Percentiles rank a stretch among this genome's conserved stretches.
These are phyloP conservation scores for Tubosaeta sp. DNA, from an alignment of 768 basidiomycete species.

Conservation along the genomic window DNA sequence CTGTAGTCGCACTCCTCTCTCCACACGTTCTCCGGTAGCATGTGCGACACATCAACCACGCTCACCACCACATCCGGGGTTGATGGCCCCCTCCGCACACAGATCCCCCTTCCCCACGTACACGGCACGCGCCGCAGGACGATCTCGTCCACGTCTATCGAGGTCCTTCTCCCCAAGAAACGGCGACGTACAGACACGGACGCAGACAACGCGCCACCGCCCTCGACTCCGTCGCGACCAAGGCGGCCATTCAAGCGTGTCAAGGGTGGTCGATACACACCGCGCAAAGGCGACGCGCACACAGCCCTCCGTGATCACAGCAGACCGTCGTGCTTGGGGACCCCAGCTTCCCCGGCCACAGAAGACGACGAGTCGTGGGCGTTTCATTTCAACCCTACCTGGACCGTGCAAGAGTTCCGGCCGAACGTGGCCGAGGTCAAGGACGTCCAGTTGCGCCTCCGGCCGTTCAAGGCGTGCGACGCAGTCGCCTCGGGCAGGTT, in stretches of 20 bases:
- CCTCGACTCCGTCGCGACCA: background rate
- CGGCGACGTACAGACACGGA: constrained; percentile 9
- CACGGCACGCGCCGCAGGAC: constrained; percentile 15
- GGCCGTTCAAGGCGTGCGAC: constrained; percentile 8
- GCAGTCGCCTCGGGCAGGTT: constrained; percentile 26
- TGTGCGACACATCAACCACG: background rate
- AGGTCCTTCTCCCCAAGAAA: constrained; percentile 5
- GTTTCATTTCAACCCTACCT: no score
- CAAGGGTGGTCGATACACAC: background rate
- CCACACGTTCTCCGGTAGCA: background rate
- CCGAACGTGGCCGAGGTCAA: background rate
- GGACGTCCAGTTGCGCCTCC: constrained; percentile 15
- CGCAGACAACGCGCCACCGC: no score
- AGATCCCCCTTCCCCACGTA: constrained; percentile 1
- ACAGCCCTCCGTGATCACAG: background rate
- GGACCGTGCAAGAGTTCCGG: no score
- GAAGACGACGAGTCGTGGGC: background rate
- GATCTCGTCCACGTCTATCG: constrained; percentile 15
- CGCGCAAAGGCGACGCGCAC: background rate
- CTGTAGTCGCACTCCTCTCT: background rate
- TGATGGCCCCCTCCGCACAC: background rate
- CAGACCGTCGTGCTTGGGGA: background rate
- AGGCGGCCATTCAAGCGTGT: background rate
- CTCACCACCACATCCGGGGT: background rate
- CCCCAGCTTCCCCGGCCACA: no score